Conservation (phyloP, 208 protist species). For the Leishmania turanica region DNA sequence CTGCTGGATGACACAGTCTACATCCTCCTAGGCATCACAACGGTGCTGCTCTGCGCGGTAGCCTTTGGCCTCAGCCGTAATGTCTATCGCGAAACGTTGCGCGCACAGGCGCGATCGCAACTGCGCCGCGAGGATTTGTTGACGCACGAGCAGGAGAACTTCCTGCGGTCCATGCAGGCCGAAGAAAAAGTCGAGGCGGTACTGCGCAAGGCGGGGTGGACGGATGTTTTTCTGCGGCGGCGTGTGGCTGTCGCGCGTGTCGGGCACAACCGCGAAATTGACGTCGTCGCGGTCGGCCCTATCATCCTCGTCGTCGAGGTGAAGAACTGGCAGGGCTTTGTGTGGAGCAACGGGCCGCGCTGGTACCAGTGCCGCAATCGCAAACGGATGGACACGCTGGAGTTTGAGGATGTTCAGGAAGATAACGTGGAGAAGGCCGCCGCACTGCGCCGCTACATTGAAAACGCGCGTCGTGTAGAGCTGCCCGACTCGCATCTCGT, state of each 20-base stretch:
- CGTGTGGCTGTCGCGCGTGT: constrained; percentile 74
- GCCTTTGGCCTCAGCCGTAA: constrained; percentile 47
- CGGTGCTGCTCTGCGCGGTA: constrained; percentile 39
- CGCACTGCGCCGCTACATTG: constrained; percentile 80
- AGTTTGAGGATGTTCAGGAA: constrained; percentile 88
- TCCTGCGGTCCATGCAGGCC: constrained; percentile 68
- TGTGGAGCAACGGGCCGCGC: constrained; percentile 82
- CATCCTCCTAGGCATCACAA: constrained; percentile 39
- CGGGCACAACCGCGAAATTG: constrained; percentile 89
- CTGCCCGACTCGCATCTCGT: constrained; percentile 56
- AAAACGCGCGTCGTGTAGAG: constrained; percentile 70
- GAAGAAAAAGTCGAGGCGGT: constrained; percentile 70
- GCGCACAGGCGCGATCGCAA: constrained; percentile 45
- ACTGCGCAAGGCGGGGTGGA: constrained; percentile 78
- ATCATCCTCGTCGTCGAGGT: constrained; percentile 89
- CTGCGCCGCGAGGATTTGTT: constrained; percentile 45
- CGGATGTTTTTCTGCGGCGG: constrained; percentile 76
- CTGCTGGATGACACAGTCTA: constrained; percentile 48
- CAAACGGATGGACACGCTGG: constrained; percentile 42
- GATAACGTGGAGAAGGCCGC: constrained; percentile 87
- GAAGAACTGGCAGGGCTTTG: constrained; percentile 90
- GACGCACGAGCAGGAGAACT: constrained; percentile 33
- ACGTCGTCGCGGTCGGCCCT: constrained; percentile 82
- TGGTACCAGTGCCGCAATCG: constrained; percentile 79
- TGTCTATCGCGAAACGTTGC: constrained; percentile 50